Evolutionary conservation across 768 basidiomycete genomes (phyloP), one percentile per base, ranked within the genome.

Genomic region (Udeniomyces megalosporus): DNA sequence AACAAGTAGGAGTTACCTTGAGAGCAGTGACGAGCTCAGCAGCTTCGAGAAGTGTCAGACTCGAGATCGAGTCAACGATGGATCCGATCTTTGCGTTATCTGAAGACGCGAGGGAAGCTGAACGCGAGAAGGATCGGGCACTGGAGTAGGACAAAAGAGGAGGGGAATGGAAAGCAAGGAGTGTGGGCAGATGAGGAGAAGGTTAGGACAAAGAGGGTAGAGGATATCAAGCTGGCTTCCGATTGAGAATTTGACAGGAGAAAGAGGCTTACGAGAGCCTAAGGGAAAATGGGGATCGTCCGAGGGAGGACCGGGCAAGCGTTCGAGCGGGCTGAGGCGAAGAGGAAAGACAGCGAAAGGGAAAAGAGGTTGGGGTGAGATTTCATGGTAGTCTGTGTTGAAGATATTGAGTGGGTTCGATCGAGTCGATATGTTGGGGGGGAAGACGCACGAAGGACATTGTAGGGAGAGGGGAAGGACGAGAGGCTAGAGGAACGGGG

Each of bases 11-110:
- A n/a, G 50, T 29, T 68, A 86, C 93, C 81, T 99, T 99, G 70
- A 99, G 79, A 34, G 84, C 78, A 1, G 87, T 77, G 50, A 97
- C 92, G 61, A 99, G 81, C 77, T 97, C 93, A 14, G 93, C 85
- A 6, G 93, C 93, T 73, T 97, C 92, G 62, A 99, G 77, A 60
- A 97, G 78, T 22, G 91, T 88, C 68, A 97, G 74, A 24, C 78
- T 75, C 5, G 90, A 87, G 68, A 99, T 96, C 72, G 89, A 85
- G 72, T 97, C 89, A 29, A 99, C 95, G 70, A 99, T 85, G 64
- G 81, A 81, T 53, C 76, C 77, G 67, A 99, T 79, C 68, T 79
- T 81, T 24, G 88, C 81, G 72, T n/a, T n/a, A n/a, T n/a, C n/a
- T n/a, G 90, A 35, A 20, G 62, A 46, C 1, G 60, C 26, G 42